These are phyloP conservation scores for Cladobotryum protrusum DNA, from an alignment of 2,329 filamentous ascomycete species.

Conservation along the genomic window DNA sequence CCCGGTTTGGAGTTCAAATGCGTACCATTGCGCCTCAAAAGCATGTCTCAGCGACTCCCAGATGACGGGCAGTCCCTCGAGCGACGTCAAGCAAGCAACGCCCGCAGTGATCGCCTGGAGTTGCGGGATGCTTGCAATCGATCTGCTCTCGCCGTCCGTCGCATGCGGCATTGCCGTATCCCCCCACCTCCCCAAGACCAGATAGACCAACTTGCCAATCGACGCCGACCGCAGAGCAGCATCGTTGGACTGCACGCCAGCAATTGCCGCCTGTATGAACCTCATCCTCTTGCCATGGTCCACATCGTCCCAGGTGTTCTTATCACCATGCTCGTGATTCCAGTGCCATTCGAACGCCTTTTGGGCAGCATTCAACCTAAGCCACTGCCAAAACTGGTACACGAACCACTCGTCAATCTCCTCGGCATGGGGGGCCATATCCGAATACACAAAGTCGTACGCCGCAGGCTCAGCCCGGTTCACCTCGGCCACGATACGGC, in stretches of 20 bases:
- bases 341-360: conserved; percentile 73
- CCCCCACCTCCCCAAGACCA: conserved; percentile 65
- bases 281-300: conserved; percentile 47
- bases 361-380: conserved; percentile 69
- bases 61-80: conserved; percentile 44
- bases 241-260: conserved; percentile 38
- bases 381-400: conserved; percentile 80
- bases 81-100: conserved; percentile 44
- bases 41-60: conserved; percentile 45
- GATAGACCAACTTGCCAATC: conserved; percentile 52
- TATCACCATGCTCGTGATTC: conserved; percentile 43
- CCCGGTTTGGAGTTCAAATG: conserved; percentile 1
- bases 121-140: conserved; percentile 49
- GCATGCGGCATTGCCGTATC: conserved; percentile 53
- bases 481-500: conserved; percentile 67
- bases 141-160: conserved; percentile 36
- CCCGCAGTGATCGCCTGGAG: conserved; percentile 53
- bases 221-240: conserved; percentile 44
- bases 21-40: conserved; percentile 50
- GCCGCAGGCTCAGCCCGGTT: conserved; percentile 61
- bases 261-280: conserved; percentile 53
- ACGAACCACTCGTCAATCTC: conserved; percentile 98
- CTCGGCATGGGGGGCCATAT: conserved; percentile 68
- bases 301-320: conserved; percentile 58
- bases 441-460: conserved; percentile 81